Base-by-base conservation (phyloP, 495 filamentous ascomycete genomes). In the Aspergillus ostianus region DNA sequence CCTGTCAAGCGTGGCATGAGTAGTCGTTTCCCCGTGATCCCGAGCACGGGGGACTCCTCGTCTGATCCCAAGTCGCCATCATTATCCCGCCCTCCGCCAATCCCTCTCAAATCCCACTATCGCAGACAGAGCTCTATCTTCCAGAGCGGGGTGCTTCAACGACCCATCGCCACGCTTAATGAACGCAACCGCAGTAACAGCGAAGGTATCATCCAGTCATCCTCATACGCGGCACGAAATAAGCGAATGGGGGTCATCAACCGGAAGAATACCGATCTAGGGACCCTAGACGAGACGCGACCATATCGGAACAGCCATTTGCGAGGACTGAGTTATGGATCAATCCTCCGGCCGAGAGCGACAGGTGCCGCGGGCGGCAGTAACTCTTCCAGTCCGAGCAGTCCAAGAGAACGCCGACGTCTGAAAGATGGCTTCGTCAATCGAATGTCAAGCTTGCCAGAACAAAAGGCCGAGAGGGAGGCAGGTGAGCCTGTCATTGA, bases 121-220 rank as follows among this genome's bases (percentile, higher is more conserved):
- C 87, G 91, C 8, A 85, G 90, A 55, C 88, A 91, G 61, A 64
- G 83, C 53, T 77, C 82, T 2, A 76, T 76, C 10, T 76, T 85
- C 26, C 77, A 78, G 32, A 87, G 84, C 58, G 76, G 83, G 4
- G 77, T 81, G 3, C 75, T 85, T 20, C 85, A 86, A 49, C 78
- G 89, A 56, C 90, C 92, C 4, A 84, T 84, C 17, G 77, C 90
- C 29, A 82, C 86, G 66, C 90, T 82, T 10, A 93, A 88, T 67
- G 93, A 98, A 66, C 84, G 92, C 23, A 85, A 90, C 48, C 85
- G 93, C 48, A 96, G 92, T 64, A 94, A 96, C 63, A 96, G 91
- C 58, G 93, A 98, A 69, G 92, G 89, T 21, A 80, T 91, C 17
- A 81, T 90, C 36, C 82, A 86, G 47, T 81, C 81, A 20, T 82